Conservation (phyloP, 805 yeast species). For the Barnettozyma botsteinii region DNA sequence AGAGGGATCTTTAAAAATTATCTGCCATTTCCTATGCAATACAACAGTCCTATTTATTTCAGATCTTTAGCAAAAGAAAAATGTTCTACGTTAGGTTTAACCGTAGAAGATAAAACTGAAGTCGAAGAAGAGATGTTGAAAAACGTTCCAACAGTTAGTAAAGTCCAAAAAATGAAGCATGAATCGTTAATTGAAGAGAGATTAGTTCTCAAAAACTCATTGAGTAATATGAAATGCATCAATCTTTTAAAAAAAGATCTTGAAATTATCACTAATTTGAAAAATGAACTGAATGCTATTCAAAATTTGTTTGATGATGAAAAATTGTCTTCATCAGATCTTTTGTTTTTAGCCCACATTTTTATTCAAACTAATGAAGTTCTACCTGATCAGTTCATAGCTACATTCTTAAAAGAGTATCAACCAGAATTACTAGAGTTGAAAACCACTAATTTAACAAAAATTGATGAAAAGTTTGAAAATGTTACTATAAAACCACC, state of each 20-base stretch:
- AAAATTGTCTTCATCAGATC: constrained; percentile 28
- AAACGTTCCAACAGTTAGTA: constrained; percentile 29
- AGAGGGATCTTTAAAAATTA: constrained; percentile 46
- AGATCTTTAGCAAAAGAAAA: constrained; percentile 28
- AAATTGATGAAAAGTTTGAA: constrained; percentile 9
- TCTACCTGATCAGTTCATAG: constrained; percentile 37
- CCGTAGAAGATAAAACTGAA: constrained; percentile 26
- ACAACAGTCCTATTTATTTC: constrained; percentile 52
- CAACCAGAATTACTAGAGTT: constrained; percentile 23
- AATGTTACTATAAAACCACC: constrained; percentile 16
- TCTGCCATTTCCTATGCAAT: constrained; percentile 71
- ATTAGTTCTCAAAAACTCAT: constrained; percentile 21
- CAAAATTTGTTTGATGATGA: not conserved
- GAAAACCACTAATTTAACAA: constrained; percentile 10
- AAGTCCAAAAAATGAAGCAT: constrained; percentile 69
- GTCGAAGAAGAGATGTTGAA: constrained; percentile 27
- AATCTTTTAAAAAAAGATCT: constrained; percentile 13
- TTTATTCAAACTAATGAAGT: constrained; percentile 27
- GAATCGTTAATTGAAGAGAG: constrained; percentile 34
- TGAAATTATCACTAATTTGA: constrained; percentile 12
- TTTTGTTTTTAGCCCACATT: constrained; percentile 33
- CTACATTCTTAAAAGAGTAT: constrained; percentile 25
- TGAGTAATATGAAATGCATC: constrained; percentile 24
- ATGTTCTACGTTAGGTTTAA: constrained; percentile 31
- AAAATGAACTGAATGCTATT: constrained; percentile 12